Evolutionary conservation across 2,329 filamentous ascomycete genomes (phyloP).

Genomic region (Arthroderma uncinatum): DNA sequence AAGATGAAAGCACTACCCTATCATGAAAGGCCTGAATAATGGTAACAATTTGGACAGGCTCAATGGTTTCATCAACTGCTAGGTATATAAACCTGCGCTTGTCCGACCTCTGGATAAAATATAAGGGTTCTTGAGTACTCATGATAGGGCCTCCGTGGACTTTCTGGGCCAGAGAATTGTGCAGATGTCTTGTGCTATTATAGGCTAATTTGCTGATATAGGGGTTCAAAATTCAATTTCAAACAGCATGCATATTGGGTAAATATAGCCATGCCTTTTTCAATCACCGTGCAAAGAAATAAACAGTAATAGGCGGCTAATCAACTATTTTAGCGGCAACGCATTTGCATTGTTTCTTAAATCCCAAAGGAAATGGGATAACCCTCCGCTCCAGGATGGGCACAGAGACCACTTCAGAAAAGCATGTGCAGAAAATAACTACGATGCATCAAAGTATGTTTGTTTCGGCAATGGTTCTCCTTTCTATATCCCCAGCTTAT

Average conservation of each 20-base stretch:
- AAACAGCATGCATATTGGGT: constrained; percentile 66
- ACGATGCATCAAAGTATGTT: constrained; percentile 50
- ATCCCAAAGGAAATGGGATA: constrained; percentile 89
- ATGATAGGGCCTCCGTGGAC: no score
- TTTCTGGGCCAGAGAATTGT: background rate
- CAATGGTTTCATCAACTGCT: no score
- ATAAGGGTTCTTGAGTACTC: no score
- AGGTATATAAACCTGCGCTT: no score
- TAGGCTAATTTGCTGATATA: constrained; percentile 25
- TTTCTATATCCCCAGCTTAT: background rate
- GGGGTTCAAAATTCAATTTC: constrained; percentile 79
- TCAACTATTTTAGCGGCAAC: constrained; percentile 53
- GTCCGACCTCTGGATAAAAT: no score
- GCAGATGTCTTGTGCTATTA: background rate
- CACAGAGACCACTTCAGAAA: constrained; percentile 58
- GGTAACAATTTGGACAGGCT: no score
- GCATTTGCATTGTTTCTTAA: constrained; percentile 92
- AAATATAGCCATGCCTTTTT: constrained; percentile 14
- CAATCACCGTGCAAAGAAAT: background rate
- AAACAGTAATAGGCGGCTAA: background rate
- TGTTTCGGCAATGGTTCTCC: background rate
- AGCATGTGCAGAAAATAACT: constrained; percentile 56
- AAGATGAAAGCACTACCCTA: no score
- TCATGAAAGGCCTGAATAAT: no score
- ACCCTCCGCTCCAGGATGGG: constrained; percentile 60